These are phyloP conservation scores for Fusarium sp. DNA, from an alignment of 2,329 filamentous ascomycete genomes.

Conservation along the genomic window DNA sequence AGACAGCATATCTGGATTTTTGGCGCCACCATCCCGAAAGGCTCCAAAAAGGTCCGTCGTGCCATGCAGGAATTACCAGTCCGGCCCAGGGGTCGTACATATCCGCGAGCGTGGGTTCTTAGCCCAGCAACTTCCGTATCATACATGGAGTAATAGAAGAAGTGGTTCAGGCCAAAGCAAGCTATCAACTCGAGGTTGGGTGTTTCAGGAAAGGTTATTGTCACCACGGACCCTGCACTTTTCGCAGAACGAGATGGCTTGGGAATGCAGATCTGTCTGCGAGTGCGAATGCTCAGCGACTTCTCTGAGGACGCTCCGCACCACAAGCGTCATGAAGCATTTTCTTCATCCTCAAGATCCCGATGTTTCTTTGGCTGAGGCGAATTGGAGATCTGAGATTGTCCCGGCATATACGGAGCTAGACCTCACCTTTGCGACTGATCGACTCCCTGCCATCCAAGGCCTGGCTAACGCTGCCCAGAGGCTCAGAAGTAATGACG, in stretches of 20 bases:
- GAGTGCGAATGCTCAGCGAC: constrained; percentile 3
- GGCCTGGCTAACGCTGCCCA: background rate
- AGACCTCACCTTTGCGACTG: background rate
- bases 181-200: background rate
- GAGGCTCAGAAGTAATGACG: background rate
- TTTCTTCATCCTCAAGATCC: background rate
- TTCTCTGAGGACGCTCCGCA: background rate
- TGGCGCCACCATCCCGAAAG: background rate
- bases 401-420: background rate
- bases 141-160: background rate
- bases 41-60: background rate
- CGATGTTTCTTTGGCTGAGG: background rate
- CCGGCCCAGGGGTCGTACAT: background rate
- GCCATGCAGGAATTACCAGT: background rate
- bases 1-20: background rate
- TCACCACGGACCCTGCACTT: background rate
- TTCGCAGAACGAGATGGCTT: background rate
- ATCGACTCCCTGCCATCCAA: background rate
- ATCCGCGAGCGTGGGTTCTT: background rate
- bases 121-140: background rate
- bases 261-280: background rate
- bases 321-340: background rate
- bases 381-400: background rate
- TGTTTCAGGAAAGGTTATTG: background rate
- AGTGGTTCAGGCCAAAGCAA: background rate